Base-by-base conservation (phyloP, 805 yeast genomes). In the Schwanniomyces polymorphus region DNA sequence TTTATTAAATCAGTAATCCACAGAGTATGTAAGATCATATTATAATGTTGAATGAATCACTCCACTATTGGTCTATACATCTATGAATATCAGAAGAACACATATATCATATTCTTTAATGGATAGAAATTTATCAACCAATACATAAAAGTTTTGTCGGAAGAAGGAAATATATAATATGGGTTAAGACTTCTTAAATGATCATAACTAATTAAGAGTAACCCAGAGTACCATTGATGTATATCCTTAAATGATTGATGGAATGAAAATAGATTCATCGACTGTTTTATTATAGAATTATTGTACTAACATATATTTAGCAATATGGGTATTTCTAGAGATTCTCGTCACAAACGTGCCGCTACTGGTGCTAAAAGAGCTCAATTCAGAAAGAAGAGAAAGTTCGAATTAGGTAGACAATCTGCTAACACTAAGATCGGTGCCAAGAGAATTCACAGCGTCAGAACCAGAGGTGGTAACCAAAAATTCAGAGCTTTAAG, bases 281-380 rank as follows among this genome's bases (percentile, higher is more conserved):
- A 14, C 17, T 31, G 14, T 31, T 31, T 14, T 7, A 3, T 21
- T 18, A 37, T 34, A 16, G 14, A 17, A 21, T 16, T 23, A 37
- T 14, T n/a, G 25, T 37, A 37, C 39, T 37, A 37, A 37, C 39
- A 11, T 52, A 27, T 31, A 25, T 21, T 16, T 38, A 38, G 55
- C 72, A 87, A 77, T 78, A 92, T 92, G 99, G 98, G 99, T 91
- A 92, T 92, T 88, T 91, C 98, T 80, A 92, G 99, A 85, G 98
- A 94, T 85, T 92, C 99, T 79, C 97, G 97, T 83, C 99, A 94
- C 91, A 92, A 92, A 89, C 95, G 99, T 81, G 81, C 97, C 70
- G 96, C 95, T 79, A 91, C 99, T 74, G 99, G 99, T 88, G 99
- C 99, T 77, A 91, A 91, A 82, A 91, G 97, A 81, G 98, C 98